Evolutionary conservation across 1,284 basidiomycete species (phyloP), one percentile per base, ranked within the genome.

Genomic region (Puccinia novopanici): DNA sequence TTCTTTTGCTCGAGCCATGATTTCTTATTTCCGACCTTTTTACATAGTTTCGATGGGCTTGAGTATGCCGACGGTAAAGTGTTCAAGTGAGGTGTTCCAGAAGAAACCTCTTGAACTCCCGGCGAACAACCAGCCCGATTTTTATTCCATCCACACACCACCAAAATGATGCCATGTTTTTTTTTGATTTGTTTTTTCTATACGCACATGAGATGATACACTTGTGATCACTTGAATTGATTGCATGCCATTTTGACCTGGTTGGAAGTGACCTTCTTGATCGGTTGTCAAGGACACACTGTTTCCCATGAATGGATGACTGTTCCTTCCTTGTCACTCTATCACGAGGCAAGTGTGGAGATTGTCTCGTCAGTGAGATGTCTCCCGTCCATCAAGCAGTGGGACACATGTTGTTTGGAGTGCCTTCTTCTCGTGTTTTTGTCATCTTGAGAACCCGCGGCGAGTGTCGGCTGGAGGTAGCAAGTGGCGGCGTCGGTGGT

Each of bases 51-150:
- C 52, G 76, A 79, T 70, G 76, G 76, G 15, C 76, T 70, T 30
- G 76, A 79, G 52, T 79, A 79, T 45, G 76, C 76, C 59, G 76
- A 79, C 61, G 76, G 76, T 22, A 79, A 79, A 61, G 67, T 71
- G 37, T 79, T 79, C 76, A 79, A 79, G 76, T 79, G 68, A 40
- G 10, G 45, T 48, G 45, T 9, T 48, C 45, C 8, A 45, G 8
- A 45, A 45, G 45, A 8, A 45, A 6, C 45, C 19, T 15, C 17
- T n/a, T 63, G n/a, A 17, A 48, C 45, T 48, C 45, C 45, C 45
- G 12, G 12, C n/a, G n/a, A n/a, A n/a, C n/a, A 59, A 13, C 27
- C 15, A 59, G 27, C 3, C 10, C 10, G 12, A 34, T 4, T 12
- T 59, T 40, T 37, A 24, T 19, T 40, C 17, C 34, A 9, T 42